A percentile compares a stretch with the other conserved stretches of the same genome.
phyloP scores from a whole-genome alignment of 2,329 filamentous ascomycete genomes.

The Hymenoscyphus salicellus region DNA sequence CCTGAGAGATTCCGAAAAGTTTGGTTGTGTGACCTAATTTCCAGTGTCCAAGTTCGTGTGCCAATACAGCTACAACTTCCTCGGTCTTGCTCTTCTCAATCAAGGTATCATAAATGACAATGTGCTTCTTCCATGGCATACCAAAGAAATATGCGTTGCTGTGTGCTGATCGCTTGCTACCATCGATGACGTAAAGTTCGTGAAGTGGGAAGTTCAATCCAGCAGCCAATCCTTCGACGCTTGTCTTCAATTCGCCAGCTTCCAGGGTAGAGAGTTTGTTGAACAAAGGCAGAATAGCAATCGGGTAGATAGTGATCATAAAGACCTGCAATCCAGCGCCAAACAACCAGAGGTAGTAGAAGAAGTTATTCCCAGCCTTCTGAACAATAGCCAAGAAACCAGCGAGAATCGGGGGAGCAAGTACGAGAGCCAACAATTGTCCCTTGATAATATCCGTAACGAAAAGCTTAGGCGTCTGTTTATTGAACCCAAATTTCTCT shows the following conservation, averaged over 20 bases:
- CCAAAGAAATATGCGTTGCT: constrained; percentile 96
- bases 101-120: constrained; percentile 97
- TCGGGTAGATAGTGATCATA: constrained; percentile 93
- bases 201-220: constrained; percentile 87
- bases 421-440: constrained; percentile 73
- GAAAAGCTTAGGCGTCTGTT: constrained; percentile 88
- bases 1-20: constrained; percentile 81
- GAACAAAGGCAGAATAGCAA: constrained; percentile 90
- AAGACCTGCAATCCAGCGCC: constrained; percentile 85
- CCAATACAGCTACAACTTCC: constrained; percentile 91
- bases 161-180: constrained; percentile 82
- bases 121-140: constrained; percentile 99
- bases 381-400: constrained; percentile 93
- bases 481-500: constrained; percentile 98
- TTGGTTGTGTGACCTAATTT: constrained; percentile 91
- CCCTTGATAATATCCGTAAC: constrained; percentile 88
- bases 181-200: constrained; percentile 92
- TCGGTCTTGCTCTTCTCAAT: constrained; percentile 91
- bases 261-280: constrained; percentile 95
- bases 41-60: constrained; percentile 97
- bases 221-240: constrained; percentile 79
- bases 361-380: constrained; percentile 89
- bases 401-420: constrained; percentile 84
- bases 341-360: constrained; percentile 97
- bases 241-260: constrained; percentile 80